Percentiles rank a stretch among this genome's conserved stretches.
phyloP scores from a whole-genome alignment of 176 grass and related monocot species.

The Ampelocalamus luodianensis region DNA sequence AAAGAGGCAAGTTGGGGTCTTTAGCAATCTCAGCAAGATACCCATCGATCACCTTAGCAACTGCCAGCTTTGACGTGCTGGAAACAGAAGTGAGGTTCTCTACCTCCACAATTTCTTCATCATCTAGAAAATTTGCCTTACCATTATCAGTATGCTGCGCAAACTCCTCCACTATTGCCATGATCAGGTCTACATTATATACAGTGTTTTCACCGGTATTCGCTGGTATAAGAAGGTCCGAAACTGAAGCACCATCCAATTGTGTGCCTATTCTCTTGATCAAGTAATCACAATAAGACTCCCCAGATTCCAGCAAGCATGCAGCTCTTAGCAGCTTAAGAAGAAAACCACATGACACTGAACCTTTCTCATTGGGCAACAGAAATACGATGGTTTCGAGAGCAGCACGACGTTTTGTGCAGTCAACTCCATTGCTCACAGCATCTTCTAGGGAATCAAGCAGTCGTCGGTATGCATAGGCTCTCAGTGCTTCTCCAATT shows the following conservation, averaged over 20 bases:
- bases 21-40: slow-evolving; percentile 91
- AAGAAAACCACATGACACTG: slow-evolving; percentile 87
- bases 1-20: slow-evolving; percentile 79
- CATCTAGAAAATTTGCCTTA: slow-evolving; percentile 41
- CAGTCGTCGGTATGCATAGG: slow-evolving; percentile 71
- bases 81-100: slow-evolving; percentile 55
- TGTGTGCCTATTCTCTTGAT: slow-evolving; percentile 77
- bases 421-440: slow-evolving; percentile 60
- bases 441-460: slow-evolving; percentile 68
- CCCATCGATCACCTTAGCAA: slow-evolving; percentile 82
- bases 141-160: slow-evolving; percentile 43
- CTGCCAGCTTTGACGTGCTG: slow-evolving; percentile 56
- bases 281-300: slow-evolving; percentile 48
- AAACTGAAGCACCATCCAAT: slow-evolving; percentile 83
- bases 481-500: slow-evolving; percentile 87
- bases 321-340: slow-evolving; percentile 82
- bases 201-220: slow-evolving; percentile 26
- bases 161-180: slow-evolving; percentile 76
- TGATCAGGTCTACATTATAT: slow-evolving; percentile 71
- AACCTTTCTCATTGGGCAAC: slow-evolving; percentile 64
- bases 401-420: slow-evolving; percentile 42
- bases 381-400: slow-evolving; percentile 75
- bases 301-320: slow-evolving; percentile 66
- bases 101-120: slow-evolving; percentile 77
- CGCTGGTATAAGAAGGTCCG: slow-evolving; percentile 76